Evolutionary conservation across 176 grass and related monocot genomes (phyloP).

Genomic region (Oryza australiensis): DNA sequence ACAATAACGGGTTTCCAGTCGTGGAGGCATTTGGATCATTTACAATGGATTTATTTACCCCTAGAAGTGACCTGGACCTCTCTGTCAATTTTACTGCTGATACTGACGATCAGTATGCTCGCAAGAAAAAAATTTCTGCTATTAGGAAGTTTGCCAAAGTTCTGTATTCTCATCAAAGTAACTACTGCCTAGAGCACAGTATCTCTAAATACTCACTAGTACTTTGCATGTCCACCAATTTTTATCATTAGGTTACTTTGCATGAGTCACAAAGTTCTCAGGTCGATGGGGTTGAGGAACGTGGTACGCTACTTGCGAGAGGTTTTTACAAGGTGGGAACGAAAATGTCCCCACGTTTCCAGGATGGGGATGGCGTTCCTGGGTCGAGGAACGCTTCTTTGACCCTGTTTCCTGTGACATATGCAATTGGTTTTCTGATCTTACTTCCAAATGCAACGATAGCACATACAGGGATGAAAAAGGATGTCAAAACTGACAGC

Average conservation of each 20-base stretch:
- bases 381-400: too few species aligned
- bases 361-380: too few species aligned
- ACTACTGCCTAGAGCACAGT: conserved; percentile 23
- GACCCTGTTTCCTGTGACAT: too few species aligned
- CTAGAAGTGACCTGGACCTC: conserved; percentile 79
- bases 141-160: conserved; percentile 65
- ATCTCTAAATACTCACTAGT: conserved; percentile 8
- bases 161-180: conserved; percentile 83
- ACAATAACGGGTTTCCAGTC: conserved; percentile 48
- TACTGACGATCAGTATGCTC: conserved; percentile 33
- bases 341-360: too few species aligned
- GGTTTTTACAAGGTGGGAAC: too few species aligned
- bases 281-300: too few species aligned
- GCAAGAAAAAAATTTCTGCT: conserved; percentile 56
- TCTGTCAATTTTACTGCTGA: conserved; percentile 74
- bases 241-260: background rate
- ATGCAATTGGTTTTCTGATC: background rate
- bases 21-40: conserved; percentile 95
- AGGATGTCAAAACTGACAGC: background rate
- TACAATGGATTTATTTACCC: conserved; percentile 90
- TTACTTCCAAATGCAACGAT: background rate
- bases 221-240: background rate
- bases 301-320: too few species aligned
- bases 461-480: background rate
- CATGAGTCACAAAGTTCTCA: background rate